phyloP scores from a whole-genome alignment of 345 rosid species.

The Linum trigynum region DNA sequence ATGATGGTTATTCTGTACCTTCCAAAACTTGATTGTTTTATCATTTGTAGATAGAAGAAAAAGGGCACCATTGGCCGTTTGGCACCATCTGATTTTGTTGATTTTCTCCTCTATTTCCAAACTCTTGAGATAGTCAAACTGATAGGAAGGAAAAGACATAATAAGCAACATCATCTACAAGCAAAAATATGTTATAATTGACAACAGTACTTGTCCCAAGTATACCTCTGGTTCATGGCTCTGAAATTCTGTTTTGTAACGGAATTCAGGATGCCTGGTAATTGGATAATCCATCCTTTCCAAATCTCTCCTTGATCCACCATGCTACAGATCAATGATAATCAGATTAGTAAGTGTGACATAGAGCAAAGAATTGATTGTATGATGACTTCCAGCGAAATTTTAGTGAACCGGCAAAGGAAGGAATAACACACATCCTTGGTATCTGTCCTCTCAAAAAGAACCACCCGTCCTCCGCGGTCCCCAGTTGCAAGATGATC shows the following conservation, averaged over 20 bases:
- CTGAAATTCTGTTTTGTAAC: constrained; percentile 98
- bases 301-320: constrained; percentile 65
- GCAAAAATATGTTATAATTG: too few species aligned
- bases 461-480: constrained; percentile 98
- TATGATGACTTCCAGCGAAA: constrained; percentile 7
- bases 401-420: background rate
- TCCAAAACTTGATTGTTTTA: constrained; percentile 98
- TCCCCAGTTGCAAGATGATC: constrained; percentile 99
- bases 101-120: constrained; percentile 99
- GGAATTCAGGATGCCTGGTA: constrained; percentile 89
- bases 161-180: background rate
- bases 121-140: constrained; percentile 99
- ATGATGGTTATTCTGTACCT: constrained; percentile 39
- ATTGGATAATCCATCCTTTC: constrained; percentile 60
- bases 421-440: constrained; percentile 49
- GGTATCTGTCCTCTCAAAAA: constrained; percentile 85
- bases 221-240: constrained; percentile 99
- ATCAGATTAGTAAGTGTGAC: background rate
- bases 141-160: constrained; percentile 19
- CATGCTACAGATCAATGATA: constrained; percentile 41
- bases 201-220: constrained; percentile 6
- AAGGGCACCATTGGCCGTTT: constrained; percentile 75
- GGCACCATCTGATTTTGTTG: constrained; percentile 99
- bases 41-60: constrained; percentile 97
- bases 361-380: background rate